A percentile compares a stretch with the other conserved stretches of the same genome.
Evolutionary conservation across 106 monocot species (phyloP).

Genomic region (Acanthochlamys bracteata): DNA sequence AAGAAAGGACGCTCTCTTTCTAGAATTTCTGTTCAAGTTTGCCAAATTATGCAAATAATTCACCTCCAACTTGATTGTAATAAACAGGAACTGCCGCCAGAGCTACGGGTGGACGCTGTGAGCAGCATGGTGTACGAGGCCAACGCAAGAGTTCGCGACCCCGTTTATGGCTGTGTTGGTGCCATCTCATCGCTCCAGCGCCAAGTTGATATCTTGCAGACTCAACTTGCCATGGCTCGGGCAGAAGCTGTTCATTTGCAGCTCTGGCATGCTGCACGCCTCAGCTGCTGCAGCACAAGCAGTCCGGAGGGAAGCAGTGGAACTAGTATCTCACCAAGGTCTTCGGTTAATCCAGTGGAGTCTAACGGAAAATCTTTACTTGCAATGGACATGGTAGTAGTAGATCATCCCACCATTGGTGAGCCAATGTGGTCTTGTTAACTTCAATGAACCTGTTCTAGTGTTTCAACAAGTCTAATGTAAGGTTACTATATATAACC

Average conservation of each 20-base stretch:
- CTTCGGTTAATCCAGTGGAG: background rate
- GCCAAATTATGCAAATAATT: no score
- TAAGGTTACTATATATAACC: background rate
- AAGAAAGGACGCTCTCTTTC: no score
- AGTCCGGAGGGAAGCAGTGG: background rate
- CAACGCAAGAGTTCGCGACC: background rate
- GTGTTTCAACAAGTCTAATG: background rate
- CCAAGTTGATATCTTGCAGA: background rate
- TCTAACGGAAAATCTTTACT: background rate
- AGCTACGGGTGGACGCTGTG: background rate
- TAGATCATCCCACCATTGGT: background rate
- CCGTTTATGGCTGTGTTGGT: constrained; percentile 1
- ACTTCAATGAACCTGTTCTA: background rate
- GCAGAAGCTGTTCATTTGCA: constrained; percentile 1
- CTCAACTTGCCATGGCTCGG: background rate
- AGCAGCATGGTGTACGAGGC: constrained; percentile 9
- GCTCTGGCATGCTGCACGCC: background rate
- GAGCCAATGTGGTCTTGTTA: constrained; percentile 6
- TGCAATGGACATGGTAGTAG: background rate
- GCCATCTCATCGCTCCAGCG: constrained; percentile 5
- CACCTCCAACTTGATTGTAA: background rate
- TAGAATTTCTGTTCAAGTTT: no score
- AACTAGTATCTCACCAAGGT: background rate
- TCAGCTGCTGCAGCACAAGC: background rate
- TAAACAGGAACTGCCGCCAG: constrained; percentile 2